Evolutionary conservation across 768 basidiomycete genomes (phyloP).

Genomic region (Cystobasidium tubakii): DNA sequence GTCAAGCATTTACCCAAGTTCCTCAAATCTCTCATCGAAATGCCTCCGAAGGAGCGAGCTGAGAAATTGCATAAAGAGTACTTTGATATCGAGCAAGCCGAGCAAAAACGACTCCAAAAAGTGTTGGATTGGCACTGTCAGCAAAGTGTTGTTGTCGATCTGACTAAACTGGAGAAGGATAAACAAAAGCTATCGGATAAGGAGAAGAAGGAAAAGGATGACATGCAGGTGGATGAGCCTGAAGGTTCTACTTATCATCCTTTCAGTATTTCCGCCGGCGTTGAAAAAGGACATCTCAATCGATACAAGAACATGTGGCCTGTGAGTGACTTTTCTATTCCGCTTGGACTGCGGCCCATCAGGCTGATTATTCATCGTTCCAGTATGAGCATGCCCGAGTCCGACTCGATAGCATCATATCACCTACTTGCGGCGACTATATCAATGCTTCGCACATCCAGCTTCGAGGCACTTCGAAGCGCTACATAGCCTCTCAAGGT

Average conservation of each 20-base stretch:
- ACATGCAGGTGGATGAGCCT: slow-evolving; percentile 26
- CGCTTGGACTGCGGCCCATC: background rate
- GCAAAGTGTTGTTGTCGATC: slow-evolving; percentile 51
- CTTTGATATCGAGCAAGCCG: slow-evolving; percentile 82
- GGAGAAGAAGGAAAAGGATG: slow-evolving; percentile 31
- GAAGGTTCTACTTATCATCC: slow-evolving; percentile 53
- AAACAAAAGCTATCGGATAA: background rate
- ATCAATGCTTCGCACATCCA: slow-evolving; percentile 92
- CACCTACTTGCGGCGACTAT: slow-evolving; percentile 68
- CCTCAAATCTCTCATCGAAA: slow-evolving; percentile 36
- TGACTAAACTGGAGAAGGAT: background rate
- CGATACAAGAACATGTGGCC: slow-evolving; percentile 98
- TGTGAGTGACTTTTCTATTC: slow-evolving; percentile 52
- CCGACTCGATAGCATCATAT: slow-evolving; percentile 47
- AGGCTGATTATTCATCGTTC: background rate
- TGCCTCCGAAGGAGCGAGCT: slow-evolving; percentile 49
- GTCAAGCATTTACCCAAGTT: slow-evolving; percentile 39
- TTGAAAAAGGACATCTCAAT: slow-evolving; percentile 92
- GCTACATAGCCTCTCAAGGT: slow-evolving; percentile 94
- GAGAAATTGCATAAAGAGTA: slow-evolving; percentile 86
- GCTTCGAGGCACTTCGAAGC: slow-evolving; percentile 62
- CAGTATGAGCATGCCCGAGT: slow-evolving; percentile 77
- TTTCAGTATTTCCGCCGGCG: slow-evolving; percentile 88
- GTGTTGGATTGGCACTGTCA: slow-evolving; percentile 84
- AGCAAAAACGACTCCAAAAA: slow-evolving; percentile 78